Percentiles rank a stretch among this genome's conserved stretches.
phyloP scores from a whole-genome alignment of 495 filamentous ascomycete species.

The Penicillium cinerascens region DNA sequence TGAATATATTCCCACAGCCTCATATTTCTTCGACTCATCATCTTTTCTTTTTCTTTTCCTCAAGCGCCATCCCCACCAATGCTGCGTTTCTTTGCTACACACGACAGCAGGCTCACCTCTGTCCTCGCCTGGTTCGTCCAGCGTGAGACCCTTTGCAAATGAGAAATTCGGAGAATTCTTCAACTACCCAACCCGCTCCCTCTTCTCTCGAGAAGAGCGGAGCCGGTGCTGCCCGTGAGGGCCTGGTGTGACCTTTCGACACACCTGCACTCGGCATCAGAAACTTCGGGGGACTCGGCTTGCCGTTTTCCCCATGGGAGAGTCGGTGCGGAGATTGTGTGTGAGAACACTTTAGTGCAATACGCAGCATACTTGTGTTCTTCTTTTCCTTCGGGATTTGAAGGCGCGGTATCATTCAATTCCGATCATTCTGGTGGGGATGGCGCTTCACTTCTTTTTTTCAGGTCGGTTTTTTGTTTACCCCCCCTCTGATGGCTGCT shows the following conservation, averaged over 20 bases:
- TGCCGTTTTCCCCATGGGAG: conserved; percentile 67
- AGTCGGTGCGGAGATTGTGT: conserved; percentile 93
- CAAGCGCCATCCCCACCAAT: conserved; percentile 92
- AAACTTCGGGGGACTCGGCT: conserved; percentile 69
- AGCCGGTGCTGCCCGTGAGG: conserved; percentile 76
- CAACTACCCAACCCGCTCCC: conserved; percentile 51
- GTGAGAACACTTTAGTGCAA: conserved; percentile 95
- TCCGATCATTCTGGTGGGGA: conserved; percentile 94
- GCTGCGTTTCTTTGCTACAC: conserved; percentile 99
- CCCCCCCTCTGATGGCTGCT: conserved; percentile 8
- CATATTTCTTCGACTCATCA: conserved; percentile 11
- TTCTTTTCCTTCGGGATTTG: conserved; percentile 27
- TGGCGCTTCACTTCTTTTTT: conserved; percentile 66
- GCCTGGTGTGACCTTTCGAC: conserved; percentile 75
- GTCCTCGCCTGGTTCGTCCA: conserved; percentile 21
- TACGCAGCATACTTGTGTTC: conserved; percentile 77
- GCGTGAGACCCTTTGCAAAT: conserved; percentile 65
- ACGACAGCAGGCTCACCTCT: conserved; percentile 48
- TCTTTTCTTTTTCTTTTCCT: conserved; percentile 38
- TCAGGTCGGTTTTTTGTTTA: conserved; percentile 53
- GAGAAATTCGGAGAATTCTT: conserved; percentile 99
- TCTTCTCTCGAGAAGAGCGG: conserved; percentile 20
- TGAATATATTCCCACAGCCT: conserved; percentile 8
- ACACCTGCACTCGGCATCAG: conserved; percentile 98
- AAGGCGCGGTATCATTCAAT: conserved; percentile 82